Percentiles rank a stretch among this genome's conserved stretches.
These are phyloP conservation scores for Colletotrichum costaricense DNA, from an alignment of 2,329 filamentous ascomycete species.

Conservation along the genomic window DNA sequence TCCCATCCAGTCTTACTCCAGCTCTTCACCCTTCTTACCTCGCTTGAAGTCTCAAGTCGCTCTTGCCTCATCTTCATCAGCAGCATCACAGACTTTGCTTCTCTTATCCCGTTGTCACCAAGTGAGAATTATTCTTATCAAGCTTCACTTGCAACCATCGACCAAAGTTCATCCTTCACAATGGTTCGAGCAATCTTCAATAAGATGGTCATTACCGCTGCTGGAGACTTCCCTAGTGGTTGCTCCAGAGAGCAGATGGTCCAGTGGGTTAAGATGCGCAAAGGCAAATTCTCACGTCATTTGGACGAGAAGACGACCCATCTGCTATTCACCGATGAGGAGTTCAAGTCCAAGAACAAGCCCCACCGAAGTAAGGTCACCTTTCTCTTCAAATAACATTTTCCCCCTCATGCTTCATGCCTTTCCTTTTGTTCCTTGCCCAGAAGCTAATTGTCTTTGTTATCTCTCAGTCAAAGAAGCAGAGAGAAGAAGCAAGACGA, in stretches of 20 bases:
- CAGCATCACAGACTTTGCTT: background rate
- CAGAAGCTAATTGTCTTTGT: background rate
- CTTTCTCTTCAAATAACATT: background rate
- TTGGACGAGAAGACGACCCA: slow-evolving; percentile 74
- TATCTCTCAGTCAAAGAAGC: slow-evolving; percentile 50
- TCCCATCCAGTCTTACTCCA: background rate
- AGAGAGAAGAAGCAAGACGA: slow-evolving; percentile 38
- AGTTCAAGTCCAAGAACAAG: slow-evolving; percentile 59
- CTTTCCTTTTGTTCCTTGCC: background rate
- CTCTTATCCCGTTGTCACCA: background rate
- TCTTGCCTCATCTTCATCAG: background rate
- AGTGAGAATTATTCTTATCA: background rate
- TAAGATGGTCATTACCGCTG: slow-evolving; percentile 64
- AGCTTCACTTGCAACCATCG: background rate
- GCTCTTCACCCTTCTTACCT: background rate
- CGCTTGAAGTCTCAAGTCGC: background rate
- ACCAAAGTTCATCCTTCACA: background rate
- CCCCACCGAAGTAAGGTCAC: slow-evolving; percentile 25
- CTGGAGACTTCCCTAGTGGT: slow-evolving; percentile 61
- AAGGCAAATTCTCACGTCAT: slow-evolving; percentile 65
- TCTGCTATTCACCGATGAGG: slow-evolving; percentile 73
- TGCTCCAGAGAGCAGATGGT: slow-evolving; percentile 55
- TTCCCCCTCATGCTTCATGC: background rate
- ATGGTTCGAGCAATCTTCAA: slow-evolving; percentile 58
- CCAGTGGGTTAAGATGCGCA: slow-evolving; percentile 73